These are phyloP conservation scores for Nemania diffusa DNA, from an alignment of 2,329 filamentous ascomycete genomes.

Conservation along the genomic window DNA sequence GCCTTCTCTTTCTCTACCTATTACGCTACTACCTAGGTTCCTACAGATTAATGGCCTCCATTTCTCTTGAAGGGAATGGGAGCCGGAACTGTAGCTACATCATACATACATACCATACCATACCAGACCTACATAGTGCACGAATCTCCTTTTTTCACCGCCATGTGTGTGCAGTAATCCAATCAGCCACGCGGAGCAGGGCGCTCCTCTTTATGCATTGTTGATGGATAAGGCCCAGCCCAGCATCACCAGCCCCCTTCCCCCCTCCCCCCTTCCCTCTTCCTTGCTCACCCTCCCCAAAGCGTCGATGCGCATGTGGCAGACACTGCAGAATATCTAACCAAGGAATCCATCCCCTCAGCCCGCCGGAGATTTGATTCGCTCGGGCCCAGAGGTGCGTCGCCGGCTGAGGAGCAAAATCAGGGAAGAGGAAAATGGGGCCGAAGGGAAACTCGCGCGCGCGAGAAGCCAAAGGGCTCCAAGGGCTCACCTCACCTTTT, in stretches of 20 bases:
- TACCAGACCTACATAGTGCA: background rate
- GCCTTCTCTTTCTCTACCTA: background rate
- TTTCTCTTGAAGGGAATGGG: constrained; percentile 17
- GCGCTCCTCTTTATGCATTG: constrained; percentile 9
- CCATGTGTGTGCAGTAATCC: constrained; percentile 45
- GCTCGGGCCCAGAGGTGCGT: constrained; percentile 30
- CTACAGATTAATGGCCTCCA: background rate
- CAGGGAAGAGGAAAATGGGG: constrained; percentile 33
- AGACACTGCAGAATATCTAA: background rate
- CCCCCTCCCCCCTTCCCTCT: background rate
- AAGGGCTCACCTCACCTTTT: constrained; percentile 22
- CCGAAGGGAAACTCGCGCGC: no score
- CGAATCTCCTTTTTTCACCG: constrained; percentile 41
- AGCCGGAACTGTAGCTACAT: no score
- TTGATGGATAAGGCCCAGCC: constrained; percentile 22
- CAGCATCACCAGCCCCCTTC: constrained; percentile 30
- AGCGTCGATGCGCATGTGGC: constrained; percentile 45
- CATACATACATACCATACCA: constrained; percentile 1
- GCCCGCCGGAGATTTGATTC: constrained; percentile 41
- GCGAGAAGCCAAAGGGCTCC: no score
- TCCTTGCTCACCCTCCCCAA: constrained; percentile 27
- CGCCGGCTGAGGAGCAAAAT: constrained; percentile 26
- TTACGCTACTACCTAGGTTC: background rate
- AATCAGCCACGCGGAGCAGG: constrained; percentile 39
- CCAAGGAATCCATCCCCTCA: constrained; percentile 25